These are phyloP conservation scores for Phytopythium litorale DNA, from an alignment of 352 stramenopile genomes.

Conservation along the genomic window DNA sequence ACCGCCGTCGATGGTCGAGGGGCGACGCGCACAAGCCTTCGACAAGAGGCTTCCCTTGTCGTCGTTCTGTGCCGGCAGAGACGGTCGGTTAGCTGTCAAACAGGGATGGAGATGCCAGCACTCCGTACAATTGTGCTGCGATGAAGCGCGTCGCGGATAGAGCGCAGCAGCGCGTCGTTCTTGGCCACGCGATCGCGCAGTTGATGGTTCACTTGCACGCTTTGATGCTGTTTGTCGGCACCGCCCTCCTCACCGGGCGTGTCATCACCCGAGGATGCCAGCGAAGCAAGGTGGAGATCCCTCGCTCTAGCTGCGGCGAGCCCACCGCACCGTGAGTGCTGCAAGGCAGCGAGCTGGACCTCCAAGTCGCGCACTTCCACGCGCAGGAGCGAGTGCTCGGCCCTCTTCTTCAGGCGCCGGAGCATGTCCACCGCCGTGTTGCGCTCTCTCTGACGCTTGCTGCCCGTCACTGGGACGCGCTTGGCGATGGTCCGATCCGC, in stretches of 20 bases:
- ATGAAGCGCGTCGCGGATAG: background rate
- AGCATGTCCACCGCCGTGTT: conserved; percentile 1
- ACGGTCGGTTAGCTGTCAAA: no score
- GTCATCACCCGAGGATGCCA: background rate
- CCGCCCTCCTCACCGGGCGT: background rate
- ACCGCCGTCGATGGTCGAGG: background rate
- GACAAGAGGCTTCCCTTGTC: background rate
- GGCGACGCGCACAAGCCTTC: background rate
- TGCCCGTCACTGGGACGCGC: background rate
- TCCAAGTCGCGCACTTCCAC: conserved; percentile 3
- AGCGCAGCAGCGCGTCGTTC: background rate
- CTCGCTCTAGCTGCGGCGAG: background rate
- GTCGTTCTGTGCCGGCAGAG: background rate
- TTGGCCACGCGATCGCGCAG: background rate
- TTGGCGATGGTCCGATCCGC: background rate
- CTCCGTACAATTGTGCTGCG: background rate
- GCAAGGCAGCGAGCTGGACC: background rate
- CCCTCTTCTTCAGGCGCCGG: background rate
- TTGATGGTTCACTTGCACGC: background rate
- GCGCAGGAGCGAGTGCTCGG: background rate
- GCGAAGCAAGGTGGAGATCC: background rate
- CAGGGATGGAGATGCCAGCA: background rate
- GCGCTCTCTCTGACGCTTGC: background rate
- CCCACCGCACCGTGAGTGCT: background rate
- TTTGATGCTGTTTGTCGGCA: background rate